Base-by-base conservation (phyloP, 164 flowering plant genomes). In the Kingdonia uniflora region DNA sequence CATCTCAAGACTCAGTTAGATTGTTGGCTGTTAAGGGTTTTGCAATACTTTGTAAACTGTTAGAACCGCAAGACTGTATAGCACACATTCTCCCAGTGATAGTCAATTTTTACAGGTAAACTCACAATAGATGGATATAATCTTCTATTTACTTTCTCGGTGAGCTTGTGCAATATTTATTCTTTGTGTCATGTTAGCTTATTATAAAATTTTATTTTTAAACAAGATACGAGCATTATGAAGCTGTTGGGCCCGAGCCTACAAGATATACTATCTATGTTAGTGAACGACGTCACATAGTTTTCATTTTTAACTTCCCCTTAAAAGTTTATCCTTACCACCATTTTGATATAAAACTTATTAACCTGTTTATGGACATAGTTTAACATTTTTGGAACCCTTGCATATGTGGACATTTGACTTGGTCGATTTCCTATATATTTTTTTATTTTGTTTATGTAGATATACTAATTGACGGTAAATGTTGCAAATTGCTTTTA, bases 1-100 rank as follows among this genome's bases (percentile, higher is more conserved):
- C 74, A 91, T 96, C 87, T 68, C 98, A 91, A 68, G 98, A 91
- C 70, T 91, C 98, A 69, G 98, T 91, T 45, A 80, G 98, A 13
- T 65, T 91, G 43, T 67, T 91, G 68, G 96, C 98, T 60, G 98
- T 91, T 66, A 96, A 91, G 73, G 95, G 94, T 17, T 91, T 95
- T 76, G 95, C 96, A 55, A 81, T 92, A 39, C 90, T 91, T 61
- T 96, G 96, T 35, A 91, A 85, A 72, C 70, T 87, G 74, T 71
- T 91, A 79, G 96, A 87, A 61, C 87, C 95, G 17, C 86, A 80
- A 55, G 95, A 91, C 60, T 85, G 95, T 67, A 85, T 91, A 41
- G 73, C 84, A 35, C 98, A 80, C 63, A 84, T 91, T 62, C 96
- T 87, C n/a, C 98, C 96, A 44, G 94, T 87, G 51, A 88, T 91